Base-by-base conservation (phyloP, 768 basidiomycete species). In the Termitomyces sp. region DNA sequence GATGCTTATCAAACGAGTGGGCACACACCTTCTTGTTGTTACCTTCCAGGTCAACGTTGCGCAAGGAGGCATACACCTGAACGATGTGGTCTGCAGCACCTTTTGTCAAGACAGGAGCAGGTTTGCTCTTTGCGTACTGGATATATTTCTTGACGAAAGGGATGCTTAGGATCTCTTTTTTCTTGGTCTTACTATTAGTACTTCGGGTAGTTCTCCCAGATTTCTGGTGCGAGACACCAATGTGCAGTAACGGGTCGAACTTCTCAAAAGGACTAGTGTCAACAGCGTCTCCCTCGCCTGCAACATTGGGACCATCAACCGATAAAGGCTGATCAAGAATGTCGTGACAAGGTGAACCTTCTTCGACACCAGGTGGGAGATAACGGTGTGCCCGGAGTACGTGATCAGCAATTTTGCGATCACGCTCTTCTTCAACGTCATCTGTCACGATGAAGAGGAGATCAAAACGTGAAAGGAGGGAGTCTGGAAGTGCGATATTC, bases 91-190 rank as follows among this genome's bases (percentile, higher is more conserved):
- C 94, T 56, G 95, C 93, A 5, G 97, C 97, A 41, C 91, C 94
- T 69, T 94, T 89, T 7, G 92, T 96, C 62, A 98, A 74, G 24
- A 81, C 85, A 1, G 97, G 97, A 57, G 89, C 82, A 18, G 86
- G 80, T 65, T 88, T 86, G 72, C 85, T 90, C 75, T 98, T 98
- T 43, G 96, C 91, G 65, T 98, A 98, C 72, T 98, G 96, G 57
- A 99, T 90, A 65, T 95, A 98, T 73, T 98, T 98, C 75, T 99
- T 99, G 69, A 99, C 86, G 68, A 99, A 99, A 5, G 88, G 76
- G 59, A 97, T 93, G 64, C 86, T 93, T 57, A 99, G 79, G 39
- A 99, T 87, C 72, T 98, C 94, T 59, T 85, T 82, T 55, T 82
- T 82, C 72, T 86, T 88, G 48, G 75, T 69, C 72, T 79, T 79